Conservation (phyloP, 139 green algal species). For the Chlorella sorokiniana region DNA sequence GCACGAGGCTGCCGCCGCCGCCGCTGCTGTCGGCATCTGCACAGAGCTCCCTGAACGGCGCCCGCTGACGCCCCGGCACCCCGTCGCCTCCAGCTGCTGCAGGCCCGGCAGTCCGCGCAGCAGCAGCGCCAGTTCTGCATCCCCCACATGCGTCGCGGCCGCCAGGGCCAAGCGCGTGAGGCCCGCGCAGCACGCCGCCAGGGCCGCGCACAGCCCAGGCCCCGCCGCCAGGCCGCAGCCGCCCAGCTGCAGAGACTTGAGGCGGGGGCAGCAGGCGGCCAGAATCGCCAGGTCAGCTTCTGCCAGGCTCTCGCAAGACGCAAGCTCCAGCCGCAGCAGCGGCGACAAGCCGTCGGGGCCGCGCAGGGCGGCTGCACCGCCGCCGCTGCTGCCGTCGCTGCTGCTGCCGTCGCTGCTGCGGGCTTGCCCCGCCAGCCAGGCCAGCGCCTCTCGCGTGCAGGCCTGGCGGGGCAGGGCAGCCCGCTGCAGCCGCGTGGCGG, state of each 20-base stretch:
- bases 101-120: slow-evolving; percentile 9
- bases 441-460: slow-evolving; percentile 4
- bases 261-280: slow-evolving; percentile 10
- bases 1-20: neutral
- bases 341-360: neutral
- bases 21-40: neutral
- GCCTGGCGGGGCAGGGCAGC: slow-evolving; percentile 11
- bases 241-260: slow-evolving; percentile 12
- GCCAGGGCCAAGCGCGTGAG: neutral
- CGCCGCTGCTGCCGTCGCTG: neutral
- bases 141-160: neutral
- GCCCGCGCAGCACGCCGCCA: slow-evolving; percentile 7
- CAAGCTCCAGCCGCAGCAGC: slow-evolving; percentile 19
- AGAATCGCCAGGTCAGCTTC: slow-evolving; percentile 8
- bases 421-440: slow-evolving; percentile 23
- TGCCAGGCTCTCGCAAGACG: neutral
- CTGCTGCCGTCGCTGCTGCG: neutral
- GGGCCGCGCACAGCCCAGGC: neutral
- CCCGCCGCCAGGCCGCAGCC: neutral
- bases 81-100: slow-evolving; percentile 13
- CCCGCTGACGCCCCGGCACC: neutral
- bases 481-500: neutral
- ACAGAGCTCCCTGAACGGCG: neutral
- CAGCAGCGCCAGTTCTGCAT: slow-evolving; percentile 14
- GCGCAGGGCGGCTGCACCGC: neutral